Base-by-base conservation (phyloP, 176 grass and related monocot genomes). In the Echinochloa phyllopogon region DNA sequence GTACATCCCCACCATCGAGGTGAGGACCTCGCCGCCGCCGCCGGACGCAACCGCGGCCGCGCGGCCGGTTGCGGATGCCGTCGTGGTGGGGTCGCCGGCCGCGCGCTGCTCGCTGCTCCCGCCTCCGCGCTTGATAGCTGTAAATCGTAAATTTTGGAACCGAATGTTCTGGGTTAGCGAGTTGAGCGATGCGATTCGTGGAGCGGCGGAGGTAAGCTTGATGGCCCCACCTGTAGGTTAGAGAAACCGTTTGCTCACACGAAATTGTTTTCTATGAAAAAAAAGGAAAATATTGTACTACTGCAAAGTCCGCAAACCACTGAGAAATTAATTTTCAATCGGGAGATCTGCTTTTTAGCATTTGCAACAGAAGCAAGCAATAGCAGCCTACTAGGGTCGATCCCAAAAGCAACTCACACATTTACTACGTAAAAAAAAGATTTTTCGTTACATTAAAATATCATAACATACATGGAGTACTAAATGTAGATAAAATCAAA, bases 1-100 rank as follows among this genome's bases (percentile, higher is more conserved):
- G 82, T 92, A 90, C 86, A 88, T 86, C 65, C 69, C 69, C 58
- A 83, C 84, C 83, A 89, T 82, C 72, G 75, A 72, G 21, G 83
- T 76, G n/a, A 73, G 83, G 52, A 51, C 75, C n/a, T 57, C 77
- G 65, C 84, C 42, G 44, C 84, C 42, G 44, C 65, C 42, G 44
- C 51, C 80, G 24, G 84, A 51, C 25, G 55, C 57, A 21, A 52
- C 33, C 44, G 80, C 76, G 27, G 75, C 88, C 23, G 45, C 74
- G 78, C 83, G 86, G 71, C 63, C 65, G 63, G 75, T 62, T 61
- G 56, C 40, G 6, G 81, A 36, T 47, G 81, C 52, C 41, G 69
- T 60, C 42, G 69, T 38, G 44, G 61, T 65, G 60, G 84, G 60
- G 69, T 62, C 62, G 84, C 85, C 81, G 85, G 85, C 55, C 41